Evolutionary conservation across 352 stramenopile genomes (phyloP).

Genomic region (Phytophthora meadii): DNA sequence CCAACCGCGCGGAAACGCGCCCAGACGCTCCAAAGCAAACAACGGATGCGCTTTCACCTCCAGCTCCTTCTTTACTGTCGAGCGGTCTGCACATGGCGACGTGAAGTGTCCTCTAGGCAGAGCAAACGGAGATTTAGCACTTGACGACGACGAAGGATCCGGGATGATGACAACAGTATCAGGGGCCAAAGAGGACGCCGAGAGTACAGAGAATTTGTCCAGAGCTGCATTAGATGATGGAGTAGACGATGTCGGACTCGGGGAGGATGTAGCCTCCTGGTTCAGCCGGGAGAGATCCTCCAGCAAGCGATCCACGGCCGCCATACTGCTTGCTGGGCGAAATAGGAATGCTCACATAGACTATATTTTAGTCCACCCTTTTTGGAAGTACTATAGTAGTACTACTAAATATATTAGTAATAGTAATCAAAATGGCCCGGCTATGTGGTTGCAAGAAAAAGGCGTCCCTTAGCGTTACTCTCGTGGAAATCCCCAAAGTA

Average conservation of each 20-base stretch:
- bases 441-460: too few species aligned
- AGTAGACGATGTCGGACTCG: background rate
- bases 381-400: too few species aligned
- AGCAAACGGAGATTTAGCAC: slow-evolving; percentile 38
- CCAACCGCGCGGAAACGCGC: slow-evolving; percentile 38
- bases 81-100: slow-evolving; percentile 40
- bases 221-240: slow-evolving; percentile 31
- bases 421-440: too few species aligned
- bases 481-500: too few species aligned
- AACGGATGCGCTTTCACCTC: slow-evolving; percentile 37
- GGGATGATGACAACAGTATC: slow-evolving; percentile 59
- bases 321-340: slow-evolving; percentile 31
- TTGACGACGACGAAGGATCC: slow-evolving; percentile 1
- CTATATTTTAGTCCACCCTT: background rate
- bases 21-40: slow-evolving; percentile 54
- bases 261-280: background rate
- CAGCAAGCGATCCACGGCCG: slow-evolving; percentile 46
- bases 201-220: slow-evolving; percentile 53
- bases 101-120: slow-evolving; percentile 47
- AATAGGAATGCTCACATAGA: too few species aligned
- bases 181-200: slow-evolving; percentile 50
- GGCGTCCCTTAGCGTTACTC: too few species aligned
- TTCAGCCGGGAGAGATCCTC: slow-evolving; percentile 50
- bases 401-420: too few species aligned
- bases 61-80: slow-evolving; percentile 33